Base-by-base conservation (phyloP, 73 alveolate genomes). In the Uronychia setigera region DNA sequence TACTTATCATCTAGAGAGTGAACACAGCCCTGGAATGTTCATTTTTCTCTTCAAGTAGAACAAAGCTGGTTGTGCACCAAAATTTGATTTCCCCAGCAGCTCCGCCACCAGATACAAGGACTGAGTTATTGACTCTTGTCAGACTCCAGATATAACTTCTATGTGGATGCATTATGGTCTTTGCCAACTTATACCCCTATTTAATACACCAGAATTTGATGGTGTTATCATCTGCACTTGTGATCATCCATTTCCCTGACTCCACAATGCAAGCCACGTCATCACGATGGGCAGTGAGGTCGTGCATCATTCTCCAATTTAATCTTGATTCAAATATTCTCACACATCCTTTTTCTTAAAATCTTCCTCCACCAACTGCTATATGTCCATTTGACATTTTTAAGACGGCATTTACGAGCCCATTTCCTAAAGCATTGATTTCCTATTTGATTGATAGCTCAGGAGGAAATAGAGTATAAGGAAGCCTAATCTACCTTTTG, bases 211-310 rank as follows among this genome's bases (percentile, higher is more conserved):
- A 46, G 67, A 46, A 46, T 19, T 46, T 46, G 5, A 46, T 46
- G 5, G 67, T 46, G 67, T 46, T 46, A 19, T 46, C 67, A 46
- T 46, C 67, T 11, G 67, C 67, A 46, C 67, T 46, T 11, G 67
- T 46, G 67, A 46, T 46, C 67, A 46, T 46, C 67, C 67, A 46
- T 46, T 46, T 46, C n/a, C 67, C 67, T 11, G 67, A 46, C 67
- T 46, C 67, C 67, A 46, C 67, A 19, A 46, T 46, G 67, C 67
- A 46, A 46, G 67, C 67, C 5, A 46, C 67, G 67, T 46, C 67
- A 19, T 46, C 67, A 11, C 67, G 5, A 46, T 46, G 67, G 67
- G 67, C 67, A 11, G 67, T 46, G 5, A 46, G 67, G 67, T 46
- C 67, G 67, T 46, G 67, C 5, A 46, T 46, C 67, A 46, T 46